A percentile compares a stretch with the other conserved stretches of the same genome.
These are phyloP conservation scores for Coniella vitis DNA, from an alignment of 2,329 filamentous ascomycete genomes.

Conservation along the genomic window DNA sequence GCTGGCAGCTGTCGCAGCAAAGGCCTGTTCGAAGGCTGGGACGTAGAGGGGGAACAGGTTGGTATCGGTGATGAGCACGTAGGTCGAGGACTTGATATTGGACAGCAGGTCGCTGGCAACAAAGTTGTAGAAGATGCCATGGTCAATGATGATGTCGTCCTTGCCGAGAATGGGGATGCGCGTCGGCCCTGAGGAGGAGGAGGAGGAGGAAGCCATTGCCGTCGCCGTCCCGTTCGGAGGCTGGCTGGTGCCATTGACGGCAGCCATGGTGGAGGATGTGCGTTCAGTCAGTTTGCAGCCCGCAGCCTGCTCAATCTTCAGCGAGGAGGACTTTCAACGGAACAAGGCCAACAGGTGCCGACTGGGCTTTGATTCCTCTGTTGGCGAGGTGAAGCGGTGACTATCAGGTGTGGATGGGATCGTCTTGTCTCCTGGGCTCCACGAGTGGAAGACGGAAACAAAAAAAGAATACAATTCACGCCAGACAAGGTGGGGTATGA, in stretches of 20 bases:
- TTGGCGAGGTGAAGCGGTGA: background rate
- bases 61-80: conserved; percentile 93
- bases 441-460: background rate
- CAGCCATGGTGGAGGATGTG: conserved; percentile 15
- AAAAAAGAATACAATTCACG: background rate
- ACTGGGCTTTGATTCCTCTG: background rate
- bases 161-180: conserved; percentile 77
- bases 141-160: conserved; percentile 86
- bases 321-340: background rate
- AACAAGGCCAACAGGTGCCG: conserved; percentile 5
- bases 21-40: conserved; percentile 63
- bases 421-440: too few relatives aligned
- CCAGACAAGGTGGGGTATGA: background rate
- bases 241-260: conserved; percentile 8
- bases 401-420: too few relatives aligned
- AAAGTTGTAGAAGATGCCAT: conserved; percentile 80
- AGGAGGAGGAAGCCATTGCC: too few relatives aligned
- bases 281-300: conserved; percentile 5
- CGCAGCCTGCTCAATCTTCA: conserved; percentile 10
- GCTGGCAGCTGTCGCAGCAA: conserved; percentile 38
- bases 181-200: conserved; percentile 34
- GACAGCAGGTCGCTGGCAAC: conserved; percentile 74
- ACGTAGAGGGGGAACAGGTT: conserved; percentile 80
- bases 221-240: conserved; percentile 8
- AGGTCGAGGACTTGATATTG: conserved; percentile 78